Conservation (phyloP, 345 rosid genomes). For the Durio zibethinus region DNA sequence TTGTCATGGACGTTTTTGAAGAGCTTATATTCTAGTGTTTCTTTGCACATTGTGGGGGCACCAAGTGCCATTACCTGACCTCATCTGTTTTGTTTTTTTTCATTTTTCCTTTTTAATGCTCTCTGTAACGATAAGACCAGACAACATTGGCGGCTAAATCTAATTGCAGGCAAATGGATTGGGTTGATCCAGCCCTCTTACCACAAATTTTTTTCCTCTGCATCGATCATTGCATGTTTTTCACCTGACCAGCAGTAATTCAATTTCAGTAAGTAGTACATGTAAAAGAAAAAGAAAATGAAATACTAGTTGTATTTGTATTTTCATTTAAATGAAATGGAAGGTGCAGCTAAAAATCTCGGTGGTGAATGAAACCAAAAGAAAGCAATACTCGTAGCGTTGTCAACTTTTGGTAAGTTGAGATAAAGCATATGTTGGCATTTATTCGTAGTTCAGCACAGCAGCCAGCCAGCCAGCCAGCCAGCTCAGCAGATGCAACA, state of each 20-base stretch:
- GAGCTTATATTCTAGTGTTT: too few species aligned
- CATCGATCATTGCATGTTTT: not conserved
- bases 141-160: conserved; percentile 6
- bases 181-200: not conserved
- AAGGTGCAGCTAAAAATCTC: not conserved
- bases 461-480: too few species aligned
- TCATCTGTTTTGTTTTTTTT: too few species aligned
- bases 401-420: not conserved
- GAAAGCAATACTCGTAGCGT: too few species aligned
- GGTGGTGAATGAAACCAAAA: too few species aligned
- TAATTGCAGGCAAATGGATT: not conserved
- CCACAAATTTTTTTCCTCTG: not conserved
- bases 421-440: not conserved
- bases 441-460: not conserved
- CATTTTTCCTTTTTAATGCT: too few species aligned
- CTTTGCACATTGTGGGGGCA: too few species aligned
- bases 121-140: not conserved
- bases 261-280: not conserved
- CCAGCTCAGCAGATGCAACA: too few species aligned
- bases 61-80: too few species aligned
- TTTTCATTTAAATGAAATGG: too few species aligned
- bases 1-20: not conserved
- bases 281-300: not conserved
- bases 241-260: not conserved
- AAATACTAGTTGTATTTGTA: not conserved